A percentile compares a stretch with the other conserved stretches of the same genome.
These are phyloP conservation scores for Penicillium robsamsonii DNA, from an alignment of 495 filamentous ascomycete species.

Conservation along the genomic window DNA sequence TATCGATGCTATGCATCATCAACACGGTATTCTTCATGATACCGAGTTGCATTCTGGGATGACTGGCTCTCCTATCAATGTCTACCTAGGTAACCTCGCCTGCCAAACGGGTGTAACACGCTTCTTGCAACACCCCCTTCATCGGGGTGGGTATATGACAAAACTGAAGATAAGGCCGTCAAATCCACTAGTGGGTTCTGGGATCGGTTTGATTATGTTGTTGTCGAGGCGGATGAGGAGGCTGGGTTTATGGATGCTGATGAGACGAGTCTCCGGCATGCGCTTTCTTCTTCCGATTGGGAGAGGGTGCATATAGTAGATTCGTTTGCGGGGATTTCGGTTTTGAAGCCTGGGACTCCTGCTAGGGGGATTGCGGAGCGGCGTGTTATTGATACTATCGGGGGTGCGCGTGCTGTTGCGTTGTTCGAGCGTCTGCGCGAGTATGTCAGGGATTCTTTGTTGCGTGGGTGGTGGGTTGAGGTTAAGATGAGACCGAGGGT, in stretches of 20 bases:
- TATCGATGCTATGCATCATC: constrained; percentile 51
- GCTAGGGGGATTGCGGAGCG: constrained; percentile 33
- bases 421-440: constrained; percentile 27
- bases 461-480: constrained; percentile 46
- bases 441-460: constrained; percentile 20
- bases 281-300: constrained; percentile 52
- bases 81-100: constrained; percentile 82
- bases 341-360: constrained; percentile 55
- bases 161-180: constrained; percentile 46
- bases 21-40: constrained; percentile 13
- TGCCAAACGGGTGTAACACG: constrained; percentile 95
- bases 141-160: constrained; percentile 53
- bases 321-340: constrained; percentile 67
- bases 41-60: background rate
- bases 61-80: constrained; percentile 28
- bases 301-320: constrained; percentile 64
- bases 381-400: constrained; percentile 25
- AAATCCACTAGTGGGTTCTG: constrained; percentile 70
- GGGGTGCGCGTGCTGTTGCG: constrained; percentile 21
- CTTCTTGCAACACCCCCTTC: constrained; percentile 58
- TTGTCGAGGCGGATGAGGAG: constrained; percentile 60
- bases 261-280: constrained; percentile 15
- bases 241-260: constrained; percentile 15
- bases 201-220: constrained; percentile 75
- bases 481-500: constrained; percentile 41